phyloP scores from a whole-genome alignment of 805 yeast genomes.

The Grigorovia jiainica region DNA sequence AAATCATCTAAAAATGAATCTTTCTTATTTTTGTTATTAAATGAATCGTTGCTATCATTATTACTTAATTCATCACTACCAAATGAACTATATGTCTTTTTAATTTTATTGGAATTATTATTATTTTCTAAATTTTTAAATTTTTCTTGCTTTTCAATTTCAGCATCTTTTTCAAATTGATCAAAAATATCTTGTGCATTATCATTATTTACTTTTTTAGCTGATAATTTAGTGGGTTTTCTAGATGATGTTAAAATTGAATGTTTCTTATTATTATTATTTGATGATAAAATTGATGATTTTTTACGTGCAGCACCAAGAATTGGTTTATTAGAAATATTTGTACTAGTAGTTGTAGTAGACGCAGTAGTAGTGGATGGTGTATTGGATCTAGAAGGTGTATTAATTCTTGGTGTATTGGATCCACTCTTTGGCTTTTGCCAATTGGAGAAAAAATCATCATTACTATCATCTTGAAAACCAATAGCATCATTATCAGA shows the following conservation, averaged over 20 bases:
- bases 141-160: constrained; percentile 46
- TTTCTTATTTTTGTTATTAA: constrained; percentile 5
- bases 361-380: constrained; percentile 9
- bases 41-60: constrained; percentile 26
- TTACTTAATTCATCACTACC: constrained; percentile 14
- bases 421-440: constrained; percentile 48
- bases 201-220: constrained; percentile 47
- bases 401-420: constrained; percentile 1
- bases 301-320: constrained; percentile 1
- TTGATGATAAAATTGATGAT: constrained; percentile 16
- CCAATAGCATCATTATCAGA: constrained; percentile 14
- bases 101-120: neutral
- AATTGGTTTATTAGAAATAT: constrained; percentile 6
- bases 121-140: constrained; percentile 1
- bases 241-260: constrained; percentile 46
- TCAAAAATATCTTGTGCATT: constrained; percentile 45
- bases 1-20: constrained; percentile 14
- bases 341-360: constrained; percentile 21
- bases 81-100: constrained; percentile 6
- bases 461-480: constrained; percentile 52
- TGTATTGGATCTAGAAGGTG: constrained; percentile 1
- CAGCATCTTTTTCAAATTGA: constrained; percentile 68
- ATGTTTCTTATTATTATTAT: constrained; percentile 29
- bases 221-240: constrained; percentile 45
- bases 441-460: constrained; percentile 90